Percentiles rank a stretch among this genome's conserved stretches.
These are phyloP conservation scores for Annulohypoxylon maeteangense DNA, from an alignment of 495 filamentous ascomycete species.

Conservation along the genomic window DNA sequence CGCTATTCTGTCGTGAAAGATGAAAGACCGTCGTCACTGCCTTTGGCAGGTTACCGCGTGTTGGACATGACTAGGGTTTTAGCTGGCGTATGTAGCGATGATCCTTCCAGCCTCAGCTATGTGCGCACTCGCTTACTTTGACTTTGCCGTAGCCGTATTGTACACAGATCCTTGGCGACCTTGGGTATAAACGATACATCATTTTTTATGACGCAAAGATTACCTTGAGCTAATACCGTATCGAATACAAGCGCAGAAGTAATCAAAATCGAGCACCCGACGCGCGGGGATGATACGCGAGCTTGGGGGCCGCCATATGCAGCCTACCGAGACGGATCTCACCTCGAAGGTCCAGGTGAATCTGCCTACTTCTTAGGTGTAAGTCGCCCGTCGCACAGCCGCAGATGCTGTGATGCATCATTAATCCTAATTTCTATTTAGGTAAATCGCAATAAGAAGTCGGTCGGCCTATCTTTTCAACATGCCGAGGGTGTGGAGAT, in stretches of 20 bases:
- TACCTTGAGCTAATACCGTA: slow-evolving; percentile 37
- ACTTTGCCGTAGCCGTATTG: slow-evolving; percentile 80
- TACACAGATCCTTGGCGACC: slow-evolving; percentile 95
- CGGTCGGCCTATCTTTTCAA: slow-evolving; percentile 89
- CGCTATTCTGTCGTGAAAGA: slow-evolving; percentile 40
- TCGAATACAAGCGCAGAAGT: slow-evolving; percentile 79
- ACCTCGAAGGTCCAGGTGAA: slow-evolving; percentile 80
- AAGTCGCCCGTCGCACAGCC: slow-evolving; percentile 47
- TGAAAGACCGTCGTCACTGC: slow-evolving; percentile 54
- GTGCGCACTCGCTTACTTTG: slow-evolving; percentile 22
- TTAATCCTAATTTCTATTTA: slow-evolving; percentile 49
- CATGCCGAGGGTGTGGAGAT: slow-evolving; percentile 84
- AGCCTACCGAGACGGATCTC: slow-evolving; percentile 67
- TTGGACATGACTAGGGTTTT: slow-evolving; percentile 97
- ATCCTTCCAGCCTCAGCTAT: slow-evolving; percentile 5
- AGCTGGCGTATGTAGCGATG: slow-evolving; percentile 75
- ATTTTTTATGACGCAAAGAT: slow-evolving; percentile 37
- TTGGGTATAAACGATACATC: slow-evolving; percentile 71
- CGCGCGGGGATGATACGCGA: slow-evolving; percentile 89
- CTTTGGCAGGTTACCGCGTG: slow-evolving; percentile 85
- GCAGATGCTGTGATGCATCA: not conserved
- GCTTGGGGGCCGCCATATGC: slow-evolving; percentile 98
- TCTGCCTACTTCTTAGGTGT: slow-evolving; percentile 95
- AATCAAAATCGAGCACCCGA: slow-evolving; percentile 96
- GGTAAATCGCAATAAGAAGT: slow-evolving; percentile 98